These are phyloP conservation scores for Bullera alba DNA, from an alignment of 768 basidiomycete species.

Conservation along the genomic window DNA sequence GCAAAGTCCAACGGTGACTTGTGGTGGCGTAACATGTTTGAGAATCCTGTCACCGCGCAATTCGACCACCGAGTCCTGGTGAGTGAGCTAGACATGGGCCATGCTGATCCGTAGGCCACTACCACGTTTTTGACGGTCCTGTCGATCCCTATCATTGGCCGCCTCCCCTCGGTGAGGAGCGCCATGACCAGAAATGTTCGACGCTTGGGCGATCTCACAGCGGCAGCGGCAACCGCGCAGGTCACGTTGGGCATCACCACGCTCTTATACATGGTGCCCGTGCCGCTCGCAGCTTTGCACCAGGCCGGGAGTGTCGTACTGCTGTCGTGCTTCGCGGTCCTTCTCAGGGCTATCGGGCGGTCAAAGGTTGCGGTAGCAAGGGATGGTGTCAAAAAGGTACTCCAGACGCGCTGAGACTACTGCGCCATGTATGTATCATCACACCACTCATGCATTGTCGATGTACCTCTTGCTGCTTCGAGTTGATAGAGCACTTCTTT, in stretches of 20 bases:
- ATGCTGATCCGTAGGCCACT: constrained; percentile 56
- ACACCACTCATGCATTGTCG: too few relatives aligned
- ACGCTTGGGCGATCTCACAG: constrained; percentile 60
- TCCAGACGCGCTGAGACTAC: too few relatives aligned
- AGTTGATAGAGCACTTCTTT: too few relatives aligned
- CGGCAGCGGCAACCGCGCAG: constrained; percentile 54
- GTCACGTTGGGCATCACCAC: constrained; percentile 71
- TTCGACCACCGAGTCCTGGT: constrained; percentile 92
- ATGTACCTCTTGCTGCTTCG: too few relatives aligned
- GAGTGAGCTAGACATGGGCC: constrained; percentile 44
- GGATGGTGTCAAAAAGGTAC: too few relatives aligned
- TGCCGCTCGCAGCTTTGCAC: constrained; percentile 84
- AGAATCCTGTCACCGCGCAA: constrained; percentile 96
- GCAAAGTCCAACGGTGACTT: constrained; percentile 66
- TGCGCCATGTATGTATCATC: too few relatives aligned
- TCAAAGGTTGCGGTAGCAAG: too few relatives aligned
- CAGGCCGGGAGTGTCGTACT: constrained; percentile 90
- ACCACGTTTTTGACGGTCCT: constrained; percentile 52
- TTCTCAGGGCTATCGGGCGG: too few relatives aligned
- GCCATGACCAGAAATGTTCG: constrained; percentile 59
- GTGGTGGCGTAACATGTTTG: constrained; percentile 95
- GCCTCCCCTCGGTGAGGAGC: constrained; percentile 51
- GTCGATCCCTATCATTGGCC: constrained; percentile 25
- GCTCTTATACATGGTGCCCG: constrained; percentile 82
- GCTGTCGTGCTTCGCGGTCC: constrained; percentile 60